phyloP scores from a whole-genome alignment of 1,139 yeast genomes.

The Yamadazyma diddensiae region DNA sequence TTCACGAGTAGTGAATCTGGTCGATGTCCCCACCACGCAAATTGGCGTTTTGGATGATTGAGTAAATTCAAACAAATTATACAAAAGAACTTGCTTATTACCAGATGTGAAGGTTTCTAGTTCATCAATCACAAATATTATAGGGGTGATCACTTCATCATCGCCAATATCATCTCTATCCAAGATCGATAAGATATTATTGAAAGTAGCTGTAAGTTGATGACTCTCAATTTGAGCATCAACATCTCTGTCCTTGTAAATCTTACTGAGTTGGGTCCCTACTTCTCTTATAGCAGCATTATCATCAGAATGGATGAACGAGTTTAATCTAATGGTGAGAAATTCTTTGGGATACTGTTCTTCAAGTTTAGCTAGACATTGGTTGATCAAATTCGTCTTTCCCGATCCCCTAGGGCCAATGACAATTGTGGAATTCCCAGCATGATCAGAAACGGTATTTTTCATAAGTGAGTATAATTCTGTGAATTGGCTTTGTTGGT shows the following conservation, averaged over 20 bases:
- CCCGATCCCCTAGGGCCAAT: constrained; percentile 84
- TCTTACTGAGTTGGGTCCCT: constrained; percentile 74
- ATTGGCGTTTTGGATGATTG: constrained; percentile 76
- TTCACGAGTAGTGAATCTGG: constrained; percentile 74
- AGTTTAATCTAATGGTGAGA: constrained; percentile 63
- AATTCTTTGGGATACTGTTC: constrained; percentile 43
- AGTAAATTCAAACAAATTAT: constrained; percentile 81
- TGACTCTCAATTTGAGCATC: constrained; percentile 43
- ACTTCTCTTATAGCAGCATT: constrained; percentile 77
- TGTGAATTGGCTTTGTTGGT: background rate
- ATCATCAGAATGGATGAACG: constrained; percentile 74
- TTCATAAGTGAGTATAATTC: constrained; percentile 31
- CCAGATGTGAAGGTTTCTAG: constrained; percentile 74
- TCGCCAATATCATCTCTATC: constrained; percentile 6
- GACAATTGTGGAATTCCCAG: constrained; percentile 77
- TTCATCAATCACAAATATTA: constrained; percentile 80
- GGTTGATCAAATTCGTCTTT: constrained; percentile 62
- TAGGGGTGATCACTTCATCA: constrained; percentile 47
- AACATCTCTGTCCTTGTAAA: constrained; percentile 19
- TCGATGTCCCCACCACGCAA: constrained; percentile 76
- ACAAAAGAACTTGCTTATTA: constrained; percentile 75
- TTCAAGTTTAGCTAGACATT: constrained; percentile 50
- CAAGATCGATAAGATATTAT: constrained; percentile 34
- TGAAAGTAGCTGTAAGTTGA: constrained; percentile 40
- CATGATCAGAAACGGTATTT: constrained; percentile 64